These are phyloP conservation scores for Candida insectorum DNA, from an alignment of 805 yeast species.

Conservation along the genomic window DNA sequence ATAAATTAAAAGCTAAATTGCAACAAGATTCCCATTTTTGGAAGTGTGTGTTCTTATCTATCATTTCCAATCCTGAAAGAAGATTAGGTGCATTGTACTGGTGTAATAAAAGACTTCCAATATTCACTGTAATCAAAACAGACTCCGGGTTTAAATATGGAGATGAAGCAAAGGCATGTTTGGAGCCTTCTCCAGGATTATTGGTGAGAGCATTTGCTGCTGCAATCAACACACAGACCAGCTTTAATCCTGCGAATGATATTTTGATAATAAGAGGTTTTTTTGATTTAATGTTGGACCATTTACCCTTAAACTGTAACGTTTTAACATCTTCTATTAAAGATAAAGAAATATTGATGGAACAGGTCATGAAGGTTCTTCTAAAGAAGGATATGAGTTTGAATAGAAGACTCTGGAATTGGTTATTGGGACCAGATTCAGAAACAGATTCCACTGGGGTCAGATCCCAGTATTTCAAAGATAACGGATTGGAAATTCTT, in stretches of 20 bases:
- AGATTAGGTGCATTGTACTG: constrained; percentile 82
- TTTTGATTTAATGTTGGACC: constrained; percentile 71
- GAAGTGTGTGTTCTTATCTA: constrained; percentile 73
- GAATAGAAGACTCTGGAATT: constrained; percentile 89
- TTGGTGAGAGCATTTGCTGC: constrained; percentile 69
- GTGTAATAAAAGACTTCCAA: constrained; percentile 65
- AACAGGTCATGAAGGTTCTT: constrained; percentile 65
- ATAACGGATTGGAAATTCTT: constrained; percentile 51
- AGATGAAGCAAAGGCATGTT: constrained; percentile 56
- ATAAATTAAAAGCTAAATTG: constrained; percentile 52
- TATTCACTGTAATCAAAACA: constrained; percentile 39
- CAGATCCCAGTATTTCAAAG: constrained; percentile 56
- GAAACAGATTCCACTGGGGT: constrained; percentile 15
- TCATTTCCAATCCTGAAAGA: constrained; percentile 76
- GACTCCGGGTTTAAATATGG: constrained; percentile 21
- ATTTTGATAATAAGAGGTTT: constrained; percentile 81
- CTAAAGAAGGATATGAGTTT: constrained; percentile 88
- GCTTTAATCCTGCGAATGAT: constrained; percentile 42
- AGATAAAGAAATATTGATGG: constrained; percentile 58
- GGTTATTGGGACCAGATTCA: constrained; percentile 81
- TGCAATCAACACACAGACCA: constrained; percentile 48
- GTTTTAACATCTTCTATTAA: constrained; percentile 48
- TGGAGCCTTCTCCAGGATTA: constrained; percentile 77
- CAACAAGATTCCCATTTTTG: constrained; percentile 76
- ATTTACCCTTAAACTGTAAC: constrained; percentile 61